phyloP scores from a whole-genome alignment of 768 basidiomycete genomes.

The Termitomyces sp. region DNA sequence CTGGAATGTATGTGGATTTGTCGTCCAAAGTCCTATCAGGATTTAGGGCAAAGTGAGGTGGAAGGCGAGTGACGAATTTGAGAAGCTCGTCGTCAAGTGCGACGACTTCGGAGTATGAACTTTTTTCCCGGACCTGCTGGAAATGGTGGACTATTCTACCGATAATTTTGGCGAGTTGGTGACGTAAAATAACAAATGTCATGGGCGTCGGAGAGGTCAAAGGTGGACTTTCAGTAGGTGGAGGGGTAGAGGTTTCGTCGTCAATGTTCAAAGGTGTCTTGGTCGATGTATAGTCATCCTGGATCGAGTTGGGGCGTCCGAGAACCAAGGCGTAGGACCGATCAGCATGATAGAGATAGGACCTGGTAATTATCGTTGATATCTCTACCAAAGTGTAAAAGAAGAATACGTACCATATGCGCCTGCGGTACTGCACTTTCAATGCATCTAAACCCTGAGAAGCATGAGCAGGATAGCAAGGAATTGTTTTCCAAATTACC shows the following conservation, averaged over 20 bases:
- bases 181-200: conserved; percentile 85
- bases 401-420: conserved; percentile 63
- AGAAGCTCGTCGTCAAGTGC: conserved; percentile 79
- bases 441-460: conserved; percentile 63
- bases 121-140: conserved; percentile 73
- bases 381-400: neutral
- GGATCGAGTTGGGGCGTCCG: conserved; percentile 85
- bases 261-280: conserved; percentile 69
- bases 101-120: conserved; percentile 80
- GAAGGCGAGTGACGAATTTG: conserved; percentile 68
- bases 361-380: conserved; percentile 36
- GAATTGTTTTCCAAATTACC: conserved; percentile 36
- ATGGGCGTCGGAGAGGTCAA: conserved; percentile 72
- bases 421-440: conserved; percentile 82
- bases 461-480: conserved; percentile 1
- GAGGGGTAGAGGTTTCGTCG: conserved; percentile 42
- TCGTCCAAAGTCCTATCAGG: conserved; percentile 78
- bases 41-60: conserved; percentile 70
- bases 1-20: conserved; percentile 56
- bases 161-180: conserved; percentile 77
- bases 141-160: conserved; percentile 92
- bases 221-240: conserved; percentile 46
- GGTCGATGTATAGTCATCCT: conserved; percentile 85
- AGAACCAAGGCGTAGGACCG: conserved; percentile 88
- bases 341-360: conserved; percentile 91